Evolutionary conservation across 768 basidiomycete genomes (phyloP).

Genomic region (Pulveroboletus frians): DNA sequence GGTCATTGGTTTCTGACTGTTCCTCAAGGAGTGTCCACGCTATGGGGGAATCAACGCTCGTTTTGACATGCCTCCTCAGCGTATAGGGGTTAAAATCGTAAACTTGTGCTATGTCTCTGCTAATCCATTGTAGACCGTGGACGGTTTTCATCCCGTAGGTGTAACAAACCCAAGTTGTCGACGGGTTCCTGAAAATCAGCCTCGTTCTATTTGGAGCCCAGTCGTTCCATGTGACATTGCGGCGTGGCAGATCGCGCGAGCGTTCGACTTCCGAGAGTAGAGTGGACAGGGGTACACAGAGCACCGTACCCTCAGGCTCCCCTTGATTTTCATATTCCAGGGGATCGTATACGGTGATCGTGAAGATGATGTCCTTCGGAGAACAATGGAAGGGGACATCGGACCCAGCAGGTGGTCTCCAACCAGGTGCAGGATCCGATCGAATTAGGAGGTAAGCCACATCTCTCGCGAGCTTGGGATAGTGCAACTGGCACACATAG

Average conservation of each 20-base stretch:
- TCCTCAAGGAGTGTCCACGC: conserved; percentile 18
- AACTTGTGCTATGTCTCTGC: conserved; percentile 16
- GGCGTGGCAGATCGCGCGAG: conserved; percentile 2
- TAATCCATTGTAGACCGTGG: conserved; percentile 21
- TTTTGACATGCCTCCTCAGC: conserved; percentile 11
- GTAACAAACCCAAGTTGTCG: conserved; percentile 34
- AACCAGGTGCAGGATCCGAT: conserved; percentile 31
- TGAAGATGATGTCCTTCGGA: conserved; percentile 29
- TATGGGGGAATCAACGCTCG: conserved; percentile 3
- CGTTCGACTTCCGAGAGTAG: conserved; percentile 22
- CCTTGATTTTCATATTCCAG: background rate
- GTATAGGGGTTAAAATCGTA: conserved; percentile 33
- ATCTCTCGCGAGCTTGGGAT: conserved; percentile 17
- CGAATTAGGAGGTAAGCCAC: conserved; percentile 26
- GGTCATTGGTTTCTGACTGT: conserved; percentile 5
- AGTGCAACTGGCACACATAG: conserved; percentile 25
- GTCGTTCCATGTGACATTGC: conserved; percentile 21
- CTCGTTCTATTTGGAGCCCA: conserved; percentile 32
- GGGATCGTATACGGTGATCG: conserved; percentile 22
- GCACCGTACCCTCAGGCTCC: conserved; percentile 13
- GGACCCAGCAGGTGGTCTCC: conserved; percentile 11
- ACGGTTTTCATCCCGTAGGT: conserved; percentile 33
- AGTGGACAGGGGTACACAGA: conserved; percentile 31
- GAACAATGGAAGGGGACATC: conserved; percentile 21
- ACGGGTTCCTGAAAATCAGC: conserved; percentile 24